Percentiles rank a stretch among this genome's conserved stretches.
phyloP scores from a whole-genome alignment of 116 monocot genomes.

The Iris pallida region DNA sequence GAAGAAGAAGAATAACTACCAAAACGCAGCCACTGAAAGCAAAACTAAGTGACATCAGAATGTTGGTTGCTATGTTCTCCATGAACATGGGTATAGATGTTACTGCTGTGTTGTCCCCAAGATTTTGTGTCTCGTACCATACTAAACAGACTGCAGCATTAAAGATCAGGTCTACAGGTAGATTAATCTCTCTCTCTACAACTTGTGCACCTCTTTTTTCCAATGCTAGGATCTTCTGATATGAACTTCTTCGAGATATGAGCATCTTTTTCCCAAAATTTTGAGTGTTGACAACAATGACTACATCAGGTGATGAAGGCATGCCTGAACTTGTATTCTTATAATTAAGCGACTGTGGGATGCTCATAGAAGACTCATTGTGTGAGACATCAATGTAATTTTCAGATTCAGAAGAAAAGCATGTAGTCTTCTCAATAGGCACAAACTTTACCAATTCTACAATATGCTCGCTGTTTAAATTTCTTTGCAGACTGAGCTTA shows the following conservation, averaged over 20 bases:
- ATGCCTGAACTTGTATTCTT: constrained; percentile 11
- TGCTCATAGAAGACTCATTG: constrained; percentile 26
- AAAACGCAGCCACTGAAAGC: constrained; percentile 79
- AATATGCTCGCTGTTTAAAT: constrained; percentile 25
- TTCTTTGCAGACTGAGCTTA: constrained; percentile 20
- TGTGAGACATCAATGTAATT: constrained; percentile 16
- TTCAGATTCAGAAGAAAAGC: constrained; percentile 42
- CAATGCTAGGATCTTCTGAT: constrained; percentile 73
- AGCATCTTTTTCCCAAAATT: constrained; percentile 66
- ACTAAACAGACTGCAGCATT: constrained; percentile 74
- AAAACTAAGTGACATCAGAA: constrained; percentile 88
- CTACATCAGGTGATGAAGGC: constrained; percentile 29
- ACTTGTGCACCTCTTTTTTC: constrained; percentile 82
- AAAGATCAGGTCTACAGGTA: constrained; percentile 85
- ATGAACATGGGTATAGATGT: constrained; percentile 47
- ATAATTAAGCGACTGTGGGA: constrained; percentile 16
- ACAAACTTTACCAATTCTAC: constrained; percentile 38
- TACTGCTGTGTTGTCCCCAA: constrained; percentile 15
- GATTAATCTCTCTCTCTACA: constrained; percentile 75
- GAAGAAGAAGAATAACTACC: constrained; percentile 39
- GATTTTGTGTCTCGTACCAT: constrained; percentile 61
- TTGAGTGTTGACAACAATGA: constrained; percentile 81
- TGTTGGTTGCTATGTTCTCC: constrained; percentile 82
- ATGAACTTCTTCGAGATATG: constrained; percentile 83
- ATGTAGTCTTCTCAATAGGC: constrained; percentile 35